Evolutionary conservation across 345 rosid species (phyloP).

Genomic region (Melastoma malabathricum): DNA sequence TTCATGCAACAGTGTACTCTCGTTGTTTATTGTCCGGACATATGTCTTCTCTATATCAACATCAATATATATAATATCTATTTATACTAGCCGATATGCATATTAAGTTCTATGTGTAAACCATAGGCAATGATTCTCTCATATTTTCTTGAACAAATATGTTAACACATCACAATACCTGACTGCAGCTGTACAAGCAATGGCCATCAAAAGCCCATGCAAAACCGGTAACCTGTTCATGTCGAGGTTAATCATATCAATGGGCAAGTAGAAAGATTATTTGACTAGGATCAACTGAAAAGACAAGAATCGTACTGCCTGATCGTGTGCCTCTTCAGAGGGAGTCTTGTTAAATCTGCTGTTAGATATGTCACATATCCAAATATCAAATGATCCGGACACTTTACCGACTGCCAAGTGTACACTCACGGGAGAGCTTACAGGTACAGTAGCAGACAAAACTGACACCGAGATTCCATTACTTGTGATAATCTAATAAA

Average conservation of each 20-base stretch:
- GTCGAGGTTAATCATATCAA: conserved; percentile 1
- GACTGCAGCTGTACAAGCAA: conserved; percentile 79
- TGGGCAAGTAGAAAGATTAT: neutral
- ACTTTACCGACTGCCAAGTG: conserved; percentile 80
- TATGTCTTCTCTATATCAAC: too few relatives aligned
- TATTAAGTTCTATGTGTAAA: neutral
- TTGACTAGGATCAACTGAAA: neutral
- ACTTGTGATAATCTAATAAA: conserved; percentile 34
- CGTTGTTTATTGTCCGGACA: too few relatives aligned
- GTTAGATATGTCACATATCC: conserved; percentile 42
- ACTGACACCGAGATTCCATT: conserved; percentile 50
- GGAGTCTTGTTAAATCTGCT: conserved; percentile 34
- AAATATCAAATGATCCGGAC: conserved; percentile 82
- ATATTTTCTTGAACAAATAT: too few relatives aligned
- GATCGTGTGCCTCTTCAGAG: conserved; percentile 54
- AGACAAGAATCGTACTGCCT: conserved; percentile 43
- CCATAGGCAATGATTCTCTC: neutral
- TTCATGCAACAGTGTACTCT: too few relatives aligned
- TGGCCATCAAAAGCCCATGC: conserved; percentile 74
- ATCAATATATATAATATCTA: too few relatives aligned
- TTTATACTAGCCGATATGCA: too few relatives aligned
- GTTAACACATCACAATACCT: conserved; percentile 32
- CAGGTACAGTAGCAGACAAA: conserved; percentile 41
- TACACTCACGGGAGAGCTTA: conserved; percentile 20
- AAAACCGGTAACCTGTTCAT: conserved; percentile 70